phyloP scores from a whole-genome alignment of 495 filamentous ascomycete species.

The Oleoguttula mirabilis region DNA sequence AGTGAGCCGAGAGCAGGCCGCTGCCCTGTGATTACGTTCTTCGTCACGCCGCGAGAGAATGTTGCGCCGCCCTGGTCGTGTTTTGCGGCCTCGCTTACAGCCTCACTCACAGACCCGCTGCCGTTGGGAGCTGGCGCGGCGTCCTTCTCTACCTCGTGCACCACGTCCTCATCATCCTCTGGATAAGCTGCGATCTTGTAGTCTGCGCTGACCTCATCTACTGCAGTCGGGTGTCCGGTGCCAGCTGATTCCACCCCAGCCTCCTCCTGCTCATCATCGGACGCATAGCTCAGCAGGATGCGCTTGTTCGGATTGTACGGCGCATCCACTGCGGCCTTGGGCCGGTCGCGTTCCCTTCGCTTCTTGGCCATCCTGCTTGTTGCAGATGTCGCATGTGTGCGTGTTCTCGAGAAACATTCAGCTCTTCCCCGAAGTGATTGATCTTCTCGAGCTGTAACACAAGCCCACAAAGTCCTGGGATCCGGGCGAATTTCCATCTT shows the following conservation, averaged over 20 bases:
- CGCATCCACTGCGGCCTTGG: constrained; percentile 3
- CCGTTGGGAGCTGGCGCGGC: too few species aligned
- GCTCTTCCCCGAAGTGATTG: too few species aligned
- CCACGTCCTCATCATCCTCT: neutral
- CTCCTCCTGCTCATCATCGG: constrained; percentile 8
- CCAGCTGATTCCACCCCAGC: neutral
- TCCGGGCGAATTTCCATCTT: too few species aligned
- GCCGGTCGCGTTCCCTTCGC: constrained; percentile 14
- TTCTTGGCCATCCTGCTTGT: too few species aligned
- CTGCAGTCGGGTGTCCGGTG: neutral
- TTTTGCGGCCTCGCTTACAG: too few species aligned
- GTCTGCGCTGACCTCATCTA: constrained; percentile 1
- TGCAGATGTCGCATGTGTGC: too few species aligned
- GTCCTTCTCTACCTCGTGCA: neutral
- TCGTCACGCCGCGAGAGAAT: constrained; percentile 4
- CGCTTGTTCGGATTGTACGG: constrained; percentile 18
- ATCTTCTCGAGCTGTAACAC: too few species aligned
- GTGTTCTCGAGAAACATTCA: too few species aligned
- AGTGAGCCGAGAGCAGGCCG: constrained; percentile 11
- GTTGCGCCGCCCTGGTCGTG: too few species aligned
- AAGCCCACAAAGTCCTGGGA: too few species aligned
- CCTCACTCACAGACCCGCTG: too few species aligned
- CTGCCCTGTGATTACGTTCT: constrained; percentile 11
- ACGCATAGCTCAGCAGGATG: constrained; percentile 16
- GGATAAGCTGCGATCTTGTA: neutral